These are phyloP conservation scores for Piper longum DNA, from an alignment of 164 flowering plant genomes.

Conservation along the genomic window DNA sequence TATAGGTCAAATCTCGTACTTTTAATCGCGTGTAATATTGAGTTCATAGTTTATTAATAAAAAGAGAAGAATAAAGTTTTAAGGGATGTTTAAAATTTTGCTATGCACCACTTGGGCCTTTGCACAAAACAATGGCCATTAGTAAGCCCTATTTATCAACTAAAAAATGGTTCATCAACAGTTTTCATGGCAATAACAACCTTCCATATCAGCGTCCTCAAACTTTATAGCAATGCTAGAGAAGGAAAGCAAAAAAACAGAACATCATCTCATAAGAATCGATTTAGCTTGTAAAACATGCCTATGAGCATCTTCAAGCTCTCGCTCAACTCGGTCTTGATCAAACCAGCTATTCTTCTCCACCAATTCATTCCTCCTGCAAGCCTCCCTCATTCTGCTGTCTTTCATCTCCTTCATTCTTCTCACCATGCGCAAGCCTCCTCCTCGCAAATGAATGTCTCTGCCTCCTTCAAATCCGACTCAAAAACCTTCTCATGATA, in stretches of 20 bases:
- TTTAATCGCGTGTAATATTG: too few relatives aligned
- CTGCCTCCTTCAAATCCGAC: conserved; percentile 35
- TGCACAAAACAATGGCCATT: too few relatives aligned
- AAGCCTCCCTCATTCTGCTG: conserved; percentile 12
- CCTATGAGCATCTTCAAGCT: conserved; percentile 22
- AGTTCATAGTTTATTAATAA: too few relatives aligned
- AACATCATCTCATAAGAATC: not conserved
- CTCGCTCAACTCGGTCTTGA: conserved; percentile 24
- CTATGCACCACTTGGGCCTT: too few relatives aligned
- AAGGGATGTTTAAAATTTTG: too few relatives aligned
- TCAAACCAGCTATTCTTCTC: conserved; percentile 9
- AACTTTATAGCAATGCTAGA: not conserved
- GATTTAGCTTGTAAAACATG: conserved; percentile 31
- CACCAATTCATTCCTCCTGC: conserved; percentile 23
- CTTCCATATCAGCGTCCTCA: not conserved
- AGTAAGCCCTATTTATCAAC: too few relatives aligned
- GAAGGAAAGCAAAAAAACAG: too few relatives aligned
- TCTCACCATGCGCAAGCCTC: conserved; percentile 23
- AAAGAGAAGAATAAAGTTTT: too few relatives aligned
- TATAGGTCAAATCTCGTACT: too few relatives aligned
- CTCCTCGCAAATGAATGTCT: conserved; percentile 32
- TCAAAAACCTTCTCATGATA: conserved; percentile 40
- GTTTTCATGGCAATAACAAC: too few relatives aligned
- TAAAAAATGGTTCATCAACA: too few relatives aligned
- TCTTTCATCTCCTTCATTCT: conserved; percentile 22